Percentiles rank a stretch among this genome's conserved stretches.
Conservation (phyloP, 129 eudicot species). For the Flaveria sonorensis region DNA sequence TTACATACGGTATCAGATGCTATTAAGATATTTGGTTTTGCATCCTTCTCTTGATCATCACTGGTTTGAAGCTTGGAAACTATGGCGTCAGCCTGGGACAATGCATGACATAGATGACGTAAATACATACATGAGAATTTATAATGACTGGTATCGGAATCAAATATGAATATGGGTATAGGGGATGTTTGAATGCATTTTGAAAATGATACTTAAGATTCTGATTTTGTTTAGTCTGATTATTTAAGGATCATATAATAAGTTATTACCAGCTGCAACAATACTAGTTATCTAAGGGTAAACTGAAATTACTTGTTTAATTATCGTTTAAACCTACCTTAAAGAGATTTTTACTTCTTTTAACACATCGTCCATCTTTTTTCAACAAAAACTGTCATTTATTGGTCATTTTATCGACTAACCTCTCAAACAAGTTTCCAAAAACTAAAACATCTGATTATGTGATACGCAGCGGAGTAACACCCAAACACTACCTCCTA, state of each 20-base stretch:
- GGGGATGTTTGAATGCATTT: not conserved
- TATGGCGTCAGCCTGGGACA: constrained; percentile 74
- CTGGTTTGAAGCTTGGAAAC: constrained; percentile 54
- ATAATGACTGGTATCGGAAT: not conserved
- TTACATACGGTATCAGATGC: constrained; percentile 76
- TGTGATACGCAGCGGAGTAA: not conserved
- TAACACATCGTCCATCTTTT: no score
- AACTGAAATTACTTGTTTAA: no score
- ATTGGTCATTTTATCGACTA: not conserved
- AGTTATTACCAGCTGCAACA: not conserved
- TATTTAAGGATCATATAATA: not conserved
- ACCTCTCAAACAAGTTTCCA: not conserved
- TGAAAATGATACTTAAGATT: not conserved
- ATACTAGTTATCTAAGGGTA: not conserved
- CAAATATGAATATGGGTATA: not conserved
- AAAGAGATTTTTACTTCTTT: no score
- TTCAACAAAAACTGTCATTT: not conserved
- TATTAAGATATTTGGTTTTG: constrained; percentile 52
- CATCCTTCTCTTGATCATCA: constrained; percentile 52
- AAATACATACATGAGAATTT: not conserved
- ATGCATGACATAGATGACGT: constrained; percentile 8
- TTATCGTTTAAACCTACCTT: no score
- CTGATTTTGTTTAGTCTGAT: not conserved
- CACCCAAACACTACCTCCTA: not conserved
- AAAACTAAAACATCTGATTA: not conserved